Conservation (phyloP, 192 early-diverging fungal genomes). For the Kappamyces sp. region DNA sequence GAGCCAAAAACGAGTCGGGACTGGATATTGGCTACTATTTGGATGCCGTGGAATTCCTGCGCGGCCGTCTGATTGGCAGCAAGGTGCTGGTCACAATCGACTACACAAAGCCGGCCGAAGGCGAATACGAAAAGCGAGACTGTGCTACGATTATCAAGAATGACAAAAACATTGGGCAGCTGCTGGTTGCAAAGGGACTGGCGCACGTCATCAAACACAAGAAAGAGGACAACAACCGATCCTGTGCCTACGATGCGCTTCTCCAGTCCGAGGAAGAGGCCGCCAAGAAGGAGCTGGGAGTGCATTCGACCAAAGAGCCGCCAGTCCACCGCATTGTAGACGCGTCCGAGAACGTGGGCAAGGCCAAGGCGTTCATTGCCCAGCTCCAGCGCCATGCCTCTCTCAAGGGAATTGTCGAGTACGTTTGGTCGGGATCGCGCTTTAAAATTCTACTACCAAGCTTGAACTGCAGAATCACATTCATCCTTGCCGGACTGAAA, state of each 20-base stretch:
- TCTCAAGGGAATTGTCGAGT: slow-evolving; percentile 79
- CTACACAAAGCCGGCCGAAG: slow-evolving; percentile 84
- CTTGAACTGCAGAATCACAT: slow-evolving; percentile 74
- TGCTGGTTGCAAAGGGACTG: slow-evolving; percentile 48
- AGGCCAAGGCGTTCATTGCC: slow-evolving; percentile 81
- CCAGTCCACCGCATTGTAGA: slow-evolving; percentile 69
- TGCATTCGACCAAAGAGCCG: slow-evolving; percentile 79
- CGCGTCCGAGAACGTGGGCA: slow-evolving; percentile 73
- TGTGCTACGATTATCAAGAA: slow-evolving; percentile 77
- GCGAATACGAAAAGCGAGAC: slow-evolving; percentile 74
- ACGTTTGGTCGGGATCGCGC: slow-evolving; percentile 75
- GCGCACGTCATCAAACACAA: slow-evolving; percentile 76
- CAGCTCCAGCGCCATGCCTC: slow-evolving; percentile 73
- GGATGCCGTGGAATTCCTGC: slow-evolving; percentile 84
- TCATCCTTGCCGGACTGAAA: slow-evolving; percentile 82
- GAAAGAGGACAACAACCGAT: slow-evolving; percentile 80
- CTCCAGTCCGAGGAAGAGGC: slow-evolving; percentile 76
- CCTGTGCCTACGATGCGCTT: slow-evolving; percentile 79
- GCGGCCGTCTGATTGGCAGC: slow-evolving; percentile 83
- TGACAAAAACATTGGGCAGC: slow-evolving; percentile 47
- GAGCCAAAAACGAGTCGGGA: slow-evolving; percentile 60
- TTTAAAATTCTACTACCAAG: slow-evolving; percentile 78
- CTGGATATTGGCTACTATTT: slow-evolving; percentile 74
- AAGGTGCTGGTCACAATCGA: slow-evolving; percentile 70
- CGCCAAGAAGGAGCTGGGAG: slow-evolving; percentile 61